A percentile compares a stretch with the other conserved stretches of the same genome.
These are phyloP conservation scores for Olyra latifolia DNA, from an alignment of 176 grass and related monocot genomes.

Conservation along the genomic window DNA sequence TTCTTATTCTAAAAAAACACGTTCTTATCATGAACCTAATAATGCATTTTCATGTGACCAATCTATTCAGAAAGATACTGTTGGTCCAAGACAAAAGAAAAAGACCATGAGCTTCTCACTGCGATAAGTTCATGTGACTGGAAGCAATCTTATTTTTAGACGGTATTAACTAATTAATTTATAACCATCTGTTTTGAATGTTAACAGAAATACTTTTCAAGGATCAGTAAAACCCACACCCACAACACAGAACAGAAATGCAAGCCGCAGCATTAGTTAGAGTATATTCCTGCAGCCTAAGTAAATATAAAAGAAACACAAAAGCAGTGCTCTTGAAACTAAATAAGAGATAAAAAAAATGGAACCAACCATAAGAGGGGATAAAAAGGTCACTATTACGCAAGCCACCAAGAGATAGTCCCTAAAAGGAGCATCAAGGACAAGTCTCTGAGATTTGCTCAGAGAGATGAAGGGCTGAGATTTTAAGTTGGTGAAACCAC, in stretches of 20 bases:
- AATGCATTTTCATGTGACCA: neutral
- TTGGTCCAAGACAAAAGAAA: neutral
- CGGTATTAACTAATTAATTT: constrained; percentile 10
- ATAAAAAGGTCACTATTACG: neutral
- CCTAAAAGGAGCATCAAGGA: no score
- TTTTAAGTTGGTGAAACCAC: no score
- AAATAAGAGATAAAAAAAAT: neutral
- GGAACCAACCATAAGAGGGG: neutral
- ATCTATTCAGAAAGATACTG: neutral
- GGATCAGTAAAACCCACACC: neutral
- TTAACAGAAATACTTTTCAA: neutral
- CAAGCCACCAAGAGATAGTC: neutral
- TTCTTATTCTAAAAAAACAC: neutral
- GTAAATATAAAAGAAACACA: no score
- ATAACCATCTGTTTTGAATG: neutral
- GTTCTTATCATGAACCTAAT: neutral
- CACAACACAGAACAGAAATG: neutral
- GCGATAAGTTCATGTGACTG: constrained; percentile 20
- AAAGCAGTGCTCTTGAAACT: neutral
- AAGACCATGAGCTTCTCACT: neutral
- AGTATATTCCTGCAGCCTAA: neutral
- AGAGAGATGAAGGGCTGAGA: no score
- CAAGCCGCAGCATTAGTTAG: neutral
- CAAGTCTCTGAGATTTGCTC: no score
- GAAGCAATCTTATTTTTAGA: neutral